A percentile compares a stretch with the other conserved stretches of the same genome.
phyloP scores from a whole-genome alignment of 1,284 basidiomycete genomes.

The Schizophyllum commune region DNA sequence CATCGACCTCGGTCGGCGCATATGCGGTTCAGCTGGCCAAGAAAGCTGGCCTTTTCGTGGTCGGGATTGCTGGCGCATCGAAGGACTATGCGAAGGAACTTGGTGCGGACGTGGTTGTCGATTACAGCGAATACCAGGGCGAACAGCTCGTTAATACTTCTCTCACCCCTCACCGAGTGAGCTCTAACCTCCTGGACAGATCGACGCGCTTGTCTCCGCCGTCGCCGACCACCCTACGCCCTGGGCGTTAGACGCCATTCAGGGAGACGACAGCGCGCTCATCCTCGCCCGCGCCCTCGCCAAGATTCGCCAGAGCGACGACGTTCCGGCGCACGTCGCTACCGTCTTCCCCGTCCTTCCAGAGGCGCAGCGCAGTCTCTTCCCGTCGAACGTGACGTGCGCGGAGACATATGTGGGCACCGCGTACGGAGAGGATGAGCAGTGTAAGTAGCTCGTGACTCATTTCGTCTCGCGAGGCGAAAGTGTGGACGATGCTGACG shows the following conservation, averaged over 20 bases:
- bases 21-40: background rate
- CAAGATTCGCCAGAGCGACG: constrained; percentile 67
- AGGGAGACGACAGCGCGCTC: background rate
- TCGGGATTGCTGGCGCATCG: background rate
- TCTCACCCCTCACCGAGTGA: too few relatives aligned
- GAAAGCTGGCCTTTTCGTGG: background rate
- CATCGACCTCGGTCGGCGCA: background rate
- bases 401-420: background rate
- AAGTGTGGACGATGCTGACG: background rate
- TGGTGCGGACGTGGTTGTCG: background rate
- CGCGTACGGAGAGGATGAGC: background rate
- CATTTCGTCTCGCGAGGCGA: constrained; percentile 2
- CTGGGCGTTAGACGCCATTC: background rate
- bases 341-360: constrained; percentile 16
- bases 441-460: constrained; percentile 19
- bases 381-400: background rate
- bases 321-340: constrained; percentile 60
- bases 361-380: background rate
- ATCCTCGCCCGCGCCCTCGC: background rate
- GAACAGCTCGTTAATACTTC: background rate
- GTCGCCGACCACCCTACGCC: background rate
- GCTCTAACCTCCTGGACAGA: too few relatives aligned
- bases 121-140: background rate
- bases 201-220: background rate
- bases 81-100: background rate